Percentiles rank a stretch among this genome's conserved stretches.
These are phyloP conservation scores for Epichloe sp. DNA, from an alignment of 2,329 filamentous ascomycete genomes.

Conservation along the genomic window DNA sequence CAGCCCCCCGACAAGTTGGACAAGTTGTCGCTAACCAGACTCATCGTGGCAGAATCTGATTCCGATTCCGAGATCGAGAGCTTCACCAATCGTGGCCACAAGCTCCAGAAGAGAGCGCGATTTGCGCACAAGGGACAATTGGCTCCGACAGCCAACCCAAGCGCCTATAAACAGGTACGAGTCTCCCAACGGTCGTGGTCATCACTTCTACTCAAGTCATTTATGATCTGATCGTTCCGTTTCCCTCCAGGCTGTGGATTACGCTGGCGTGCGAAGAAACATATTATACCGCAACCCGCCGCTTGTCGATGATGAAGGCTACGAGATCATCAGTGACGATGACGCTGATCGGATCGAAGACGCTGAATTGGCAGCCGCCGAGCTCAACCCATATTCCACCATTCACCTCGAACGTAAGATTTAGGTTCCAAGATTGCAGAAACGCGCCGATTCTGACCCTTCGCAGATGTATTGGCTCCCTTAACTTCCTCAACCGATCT, in stretches of 20 bases:
- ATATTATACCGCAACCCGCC: constrained; percentile 65
- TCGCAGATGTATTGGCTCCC: constrained; percentile 54
- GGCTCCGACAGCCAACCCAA: constrained; percentile 50
- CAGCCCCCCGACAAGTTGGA: not conserved
- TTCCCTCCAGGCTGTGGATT: constrained; percentile 48
- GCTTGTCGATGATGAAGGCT: constrained; percentile 65
- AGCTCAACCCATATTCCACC: constrained; percentile 62
- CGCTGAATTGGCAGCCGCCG: constrained; percentile 47
- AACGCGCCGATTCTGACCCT: constrained; percentile 15
- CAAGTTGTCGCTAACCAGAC: constrained; percentile 9
- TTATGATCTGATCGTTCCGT: constrained; percentile 12
- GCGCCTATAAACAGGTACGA: constrained; percentile 58
- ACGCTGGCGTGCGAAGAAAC: constrained; percentile 57
- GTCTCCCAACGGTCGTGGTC: not conserved
- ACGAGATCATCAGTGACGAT: constrained; percentile 60
- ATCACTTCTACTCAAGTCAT: not conserved
- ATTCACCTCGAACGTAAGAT: constrained; percentile 56
- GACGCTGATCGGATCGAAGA: constrained; percentile 51
- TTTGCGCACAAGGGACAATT: constrained; percentile 60
- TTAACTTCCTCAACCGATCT: constrained; percentile 64
- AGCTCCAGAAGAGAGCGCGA: constrained; percentile 61
- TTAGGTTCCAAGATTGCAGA: not conserved
- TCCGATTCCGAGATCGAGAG: constrained; percentile 60
- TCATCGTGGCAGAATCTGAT: constrained; percentile 49
- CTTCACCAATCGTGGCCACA: constrained; percentile 64